Conservation (phyloP, 495 filamentous ascomycete species). For the Daldinia childiae region DNA sequence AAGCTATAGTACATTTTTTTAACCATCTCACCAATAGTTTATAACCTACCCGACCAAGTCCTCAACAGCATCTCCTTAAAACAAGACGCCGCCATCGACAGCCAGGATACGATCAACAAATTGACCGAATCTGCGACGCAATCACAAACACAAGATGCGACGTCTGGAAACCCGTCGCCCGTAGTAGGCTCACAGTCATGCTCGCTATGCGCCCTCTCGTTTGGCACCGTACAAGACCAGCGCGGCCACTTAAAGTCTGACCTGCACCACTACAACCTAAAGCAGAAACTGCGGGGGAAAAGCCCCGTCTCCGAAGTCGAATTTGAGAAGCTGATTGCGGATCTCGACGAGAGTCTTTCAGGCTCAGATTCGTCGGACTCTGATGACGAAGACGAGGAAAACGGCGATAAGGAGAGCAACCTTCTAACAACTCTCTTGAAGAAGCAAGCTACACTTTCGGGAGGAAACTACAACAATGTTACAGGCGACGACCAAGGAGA, state of each 20-base stretch:
- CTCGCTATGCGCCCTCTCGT: slow-evolving; percentile 77
- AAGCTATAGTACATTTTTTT: slow-evolving; percentile 17
- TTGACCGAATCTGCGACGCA: slow-evolving; percentile 21
- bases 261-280: slow-evolving; percentile 92
- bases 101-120: slow-evolving; percentile 40
- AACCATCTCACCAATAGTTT: slow-evolving; percentile 65
- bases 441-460: slow-evolving; percentile 78
- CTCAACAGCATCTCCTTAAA: slow-evolving; percentile 74
- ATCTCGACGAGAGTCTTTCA: slow-evolving; percentile 90
- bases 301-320: slow-evolving; percentile 76
- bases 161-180: slow-evolving; percentile 35
- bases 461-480: slow-evolving; percentile 43
- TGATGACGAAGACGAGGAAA: slow-evolving; percentile 60
- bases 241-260: slow-evolving; percentile 89
- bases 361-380: slow-evolving; percentile 70
- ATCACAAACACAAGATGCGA: slow-evolving; percentile 50
- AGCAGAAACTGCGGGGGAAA: slow-evolving; percentile 80
- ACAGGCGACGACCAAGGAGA: slow-evolving; percentile 55
- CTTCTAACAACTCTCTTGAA: slow-evolving; percentile 78
- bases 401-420: slow-evolving; percentile 60
- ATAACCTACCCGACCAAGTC: slow-evolving; percentile 83
- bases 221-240: slow-evolving; percentile 79
- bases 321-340: slow-evolving; percentile 83
- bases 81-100: slow-evolving; percentile 49
- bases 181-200: slow-evolving; percentile 77